Percentiles rank a stretch among this genome's conserved stretches.
Conservation (phyloP, 257 asterid species). For the Petrea volubilis region DNA sequence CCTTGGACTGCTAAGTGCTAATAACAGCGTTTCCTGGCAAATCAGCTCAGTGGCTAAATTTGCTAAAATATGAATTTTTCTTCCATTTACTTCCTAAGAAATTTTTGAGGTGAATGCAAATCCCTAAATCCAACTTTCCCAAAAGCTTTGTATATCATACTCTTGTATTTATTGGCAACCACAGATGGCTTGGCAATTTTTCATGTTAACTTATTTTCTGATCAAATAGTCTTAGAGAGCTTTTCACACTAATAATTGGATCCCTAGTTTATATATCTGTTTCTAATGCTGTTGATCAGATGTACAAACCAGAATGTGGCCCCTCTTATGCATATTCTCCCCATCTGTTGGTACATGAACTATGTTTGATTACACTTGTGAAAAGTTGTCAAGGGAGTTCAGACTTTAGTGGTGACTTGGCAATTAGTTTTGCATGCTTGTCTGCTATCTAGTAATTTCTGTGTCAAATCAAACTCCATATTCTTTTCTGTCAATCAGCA, state of each 20-base stretch:
- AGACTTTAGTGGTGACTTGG: background rate
- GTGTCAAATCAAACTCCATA: background rate
- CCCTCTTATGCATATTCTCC: background rate
- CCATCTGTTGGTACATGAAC: background rate
- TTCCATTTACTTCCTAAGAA: background rate
- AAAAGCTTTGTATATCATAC: background rate
- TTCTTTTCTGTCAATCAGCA: background rate
- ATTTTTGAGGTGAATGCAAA: background rate
- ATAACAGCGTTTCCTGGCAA: background rate
- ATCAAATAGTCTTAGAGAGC: background rate
- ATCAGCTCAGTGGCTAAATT: background rate
- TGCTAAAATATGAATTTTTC: background rate
- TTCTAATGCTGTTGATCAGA: slow-evolving; percentile 1
- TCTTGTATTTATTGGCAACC: background rate
- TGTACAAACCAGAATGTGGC: background rate
- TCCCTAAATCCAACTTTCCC: background rate
- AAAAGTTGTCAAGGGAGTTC: background rate
- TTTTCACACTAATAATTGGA: background rate
- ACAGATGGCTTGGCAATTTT: background rate
- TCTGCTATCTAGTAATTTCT: background rate
- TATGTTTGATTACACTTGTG: background rate
- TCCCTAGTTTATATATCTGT: background rate
- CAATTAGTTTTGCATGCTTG: background rate
- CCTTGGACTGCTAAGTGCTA: background rate
- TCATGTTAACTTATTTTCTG: background rate